phyloP scores from a whole-genome alignment of 441 rosid genomes.

The Gossypium trilobum region DNA sequence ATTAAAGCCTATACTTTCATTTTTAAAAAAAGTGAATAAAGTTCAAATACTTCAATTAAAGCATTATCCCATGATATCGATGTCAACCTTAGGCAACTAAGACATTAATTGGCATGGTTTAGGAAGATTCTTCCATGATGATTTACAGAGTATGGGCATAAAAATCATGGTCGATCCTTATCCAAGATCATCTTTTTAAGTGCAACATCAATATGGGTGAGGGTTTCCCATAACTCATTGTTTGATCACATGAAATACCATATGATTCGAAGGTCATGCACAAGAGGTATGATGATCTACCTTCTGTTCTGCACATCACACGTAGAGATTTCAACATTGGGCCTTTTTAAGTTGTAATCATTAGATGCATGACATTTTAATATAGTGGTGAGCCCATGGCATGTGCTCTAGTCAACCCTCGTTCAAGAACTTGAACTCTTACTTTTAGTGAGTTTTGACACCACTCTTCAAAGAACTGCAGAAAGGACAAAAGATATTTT shows the following conservation, averaged over 20 bases:
- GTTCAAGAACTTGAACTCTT: background rate
- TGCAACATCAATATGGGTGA: background rate
- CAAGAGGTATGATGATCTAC: background rate
- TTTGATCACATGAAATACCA: too few species aligned
- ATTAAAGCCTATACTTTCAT: background rate
- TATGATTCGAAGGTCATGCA: too few species aligned
- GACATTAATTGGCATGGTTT: background rate
- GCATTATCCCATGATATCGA: too few species aligned
- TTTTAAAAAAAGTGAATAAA: background rate
- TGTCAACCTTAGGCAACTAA: too few species aligned
- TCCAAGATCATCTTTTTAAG: background rate
- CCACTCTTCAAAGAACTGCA: background rate
- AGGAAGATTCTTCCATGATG: background rate
- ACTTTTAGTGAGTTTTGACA: background rate
- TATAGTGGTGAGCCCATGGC: background rate
- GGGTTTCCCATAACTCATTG: background rate
- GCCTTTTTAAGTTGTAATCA: background rate
- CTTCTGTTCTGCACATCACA: background rate
- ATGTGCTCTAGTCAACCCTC: background rate
- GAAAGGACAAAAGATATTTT: background rate
- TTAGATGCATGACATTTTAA: background rate
- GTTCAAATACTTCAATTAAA: too few species aligned
- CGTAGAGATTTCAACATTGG: background rate
- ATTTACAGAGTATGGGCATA: background rate
- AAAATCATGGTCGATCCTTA: background rate